Conservation (phyloP, 2,329 filamentous ascomycete genomes). For the Sporothrix sp. region DNA sequence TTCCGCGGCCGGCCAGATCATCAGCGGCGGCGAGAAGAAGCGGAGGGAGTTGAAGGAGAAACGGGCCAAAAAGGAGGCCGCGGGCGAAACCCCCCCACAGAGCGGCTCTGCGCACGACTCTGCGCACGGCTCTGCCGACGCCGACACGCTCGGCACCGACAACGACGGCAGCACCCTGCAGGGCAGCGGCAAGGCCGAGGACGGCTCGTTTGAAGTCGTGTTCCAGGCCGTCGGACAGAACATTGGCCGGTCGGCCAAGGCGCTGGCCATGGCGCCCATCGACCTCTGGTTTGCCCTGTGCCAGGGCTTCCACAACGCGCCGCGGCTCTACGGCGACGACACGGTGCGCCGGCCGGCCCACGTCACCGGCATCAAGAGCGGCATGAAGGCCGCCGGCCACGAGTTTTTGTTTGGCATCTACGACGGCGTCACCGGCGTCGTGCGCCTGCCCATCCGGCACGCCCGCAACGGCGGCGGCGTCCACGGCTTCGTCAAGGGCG, state of each 20-base stretch:
- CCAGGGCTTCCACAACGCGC: conserved; percentile 62
- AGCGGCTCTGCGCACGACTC: too few species aligned
- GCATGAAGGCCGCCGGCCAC: conserved; percentile 48
- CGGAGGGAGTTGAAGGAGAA: conserved; percentile 42
- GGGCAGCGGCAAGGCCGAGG: conserved; percentile 19
- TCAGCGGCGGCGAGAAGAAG: conserved; percentile 28
- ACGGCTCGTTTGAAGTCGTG: conserved; percentile 31
- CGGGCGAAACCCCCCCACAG: too few species aligned
- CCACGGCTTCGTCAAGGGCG: conserved; percentile 39
- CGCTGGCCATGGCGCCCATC: conserved; percentile 48
- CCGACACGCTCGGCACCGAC: conserved; percentile 15
- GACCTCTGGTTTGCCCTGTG: conserved; percentile 52
- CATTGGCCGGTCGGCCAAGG: conserved; percentile 39
- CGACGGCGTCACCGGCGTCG: conserved; percentile 54
- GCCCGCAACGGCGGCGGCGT: conserved; percentile 42
- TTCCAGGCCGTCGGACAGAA: conserved; percentile 43
- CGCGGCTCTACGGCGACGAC: conserved; percentile 58
- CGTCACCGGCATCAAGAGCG: conserved; percentile 56
- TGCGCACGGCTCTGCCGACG: too few species aligned
- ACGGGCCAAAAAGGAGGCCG: conserved; percentile 38
- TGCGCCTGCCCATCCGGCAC: conserved; percentile 48
- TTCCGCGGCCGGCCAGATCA: conserved; percentile 39
- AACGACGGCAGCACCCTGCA: conserved; percentile 17
- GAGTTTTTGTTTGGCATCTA: conserved; percentile 56
- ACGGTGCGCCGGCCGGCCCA: conserved; percentile 55